Percentiles rank a stretch among this genome's conserved stretches.
These are phyloP conservation scores for Schoenoplectus tabernaemontani DNA, from an alignment of 202 grass and related monocot species.

Conservation along the genomic window DNA sequence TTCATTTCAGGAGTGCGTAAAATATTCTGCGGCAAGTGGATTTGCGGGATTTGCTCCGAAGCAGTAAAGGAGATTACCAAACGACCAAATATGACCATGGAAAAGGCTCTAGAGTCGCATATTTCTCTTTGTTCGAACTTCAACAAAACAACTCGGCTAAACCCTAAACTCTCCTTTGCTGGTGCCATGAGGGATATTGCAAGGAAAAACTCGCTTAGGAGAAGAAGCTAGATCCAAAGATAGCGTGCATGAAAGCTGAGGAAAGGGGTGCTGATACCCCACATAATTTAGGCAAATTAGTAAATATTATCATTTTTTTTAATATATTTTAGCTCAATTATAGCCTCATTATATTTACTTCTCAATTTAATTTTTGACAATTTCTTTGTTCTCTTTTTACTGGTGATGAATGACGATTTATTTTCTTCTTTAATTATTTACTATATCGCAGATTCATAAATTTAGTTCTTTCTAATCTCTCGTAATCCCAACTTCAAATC, in stretches of 20 bases:
- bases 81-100: constrained; percentile 24
- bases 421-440: no score
- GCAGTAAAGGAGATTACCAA: constrained; percentile 54
- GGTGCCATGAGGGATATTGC: constrained; percentile 75
- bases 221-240: constrained; percentile 32
- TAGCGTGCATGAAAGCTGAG: neutral
- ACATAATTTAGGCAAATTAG: no score
- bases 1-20: constrained; percentile 54
- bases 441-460: no score
- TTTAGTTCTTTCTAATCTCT: no score
- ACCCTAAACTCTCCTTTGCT: constrained; percentile 65
- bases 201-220: constrained; percentile 46
- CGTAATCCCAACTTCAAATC: no score
- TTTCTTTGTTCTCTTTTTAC: no score
- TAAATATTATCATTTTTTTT: no score
- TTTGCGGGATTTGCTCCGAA: constrained; percentile 69
- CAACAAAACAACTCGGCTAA: constrained; percentile 54
- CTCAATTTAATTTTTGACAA: no score
- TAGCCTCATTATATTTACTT: no score
- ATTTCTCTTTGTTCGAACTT: constrained; percentile 53
- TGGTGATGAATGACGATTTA: no score
- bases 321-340: no score
- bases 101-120: constrained; percentile 56
- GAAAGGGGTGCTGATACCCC: no score
- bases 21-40: constrained; percentile 61